Evolutionary conservation across 352 stramenopile species (phyloP).

Genomic region (Pythium aquatile): DNA sequence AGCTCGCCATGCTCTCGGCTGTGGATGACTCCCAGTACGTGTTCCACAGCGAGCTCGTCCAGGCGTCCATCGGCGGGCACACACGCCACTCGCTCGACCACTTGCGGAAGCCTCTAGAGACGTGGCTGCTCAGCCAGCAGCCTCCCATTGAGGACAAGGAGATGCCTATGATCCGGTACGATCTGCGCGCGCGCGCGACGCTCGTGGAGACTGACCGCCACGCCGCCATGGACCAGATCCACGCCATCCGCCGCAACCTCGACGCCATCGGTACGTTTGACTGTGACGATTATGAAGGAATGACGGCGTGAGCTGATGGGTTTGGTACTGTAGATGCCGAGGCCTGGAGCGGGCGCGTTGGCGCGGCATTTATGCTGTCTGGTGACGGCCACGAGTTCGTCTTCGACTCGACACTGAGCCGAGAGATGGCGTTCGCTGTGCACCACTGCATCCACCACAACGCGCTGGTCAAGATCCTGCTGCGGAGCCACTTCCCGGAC

Average conservation of each 20-base stretch:
- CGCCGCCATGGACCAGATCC: conserved; percentile 55
- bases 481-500: conserved; percentile 64
- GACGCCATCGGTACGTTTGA: conserved; percentile 25
- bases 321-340: conserved; percentile 18
- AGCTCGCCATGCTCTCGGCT: conserved; percentile 45
- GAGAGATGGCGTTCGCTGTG: conserved; percentile 80
- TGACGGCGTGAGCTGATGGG: too few species aligned
- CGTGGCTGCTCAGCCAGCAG: conserved; percentile 11
- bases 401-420: conserved; percentile 69
- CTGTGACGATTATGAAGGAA: too few species aligned
- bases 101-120: conserved; percentile 64
- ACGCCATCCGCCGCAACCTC: conserved; percentile 39
- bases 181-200: conserved; percentile 68
- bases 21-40: conserved; percentile 61
- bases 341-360: conserved; percentile 29
- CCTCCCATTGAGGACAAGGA: background rate
- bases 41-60: conserved; percentile 62
- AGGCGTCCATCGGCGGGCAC: conserved; percentile 67
- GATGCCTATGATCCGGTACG: conserved; percentile 49
- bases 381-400: conserved; percentile 63
- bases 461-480: conserved; percentile 70
- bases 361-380: conserved; percentile 78
- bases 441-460: conserved; percentile 89
- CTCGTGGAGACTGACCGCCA: conserved; percentile 56
- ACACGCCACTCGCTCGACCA: conserved; percentile 82